These are phyloP conservation scores for Mucor ambiguus DNA, from an alignment of 371 early-diverging fungal species.

Conservation along the genomic window DNA sequence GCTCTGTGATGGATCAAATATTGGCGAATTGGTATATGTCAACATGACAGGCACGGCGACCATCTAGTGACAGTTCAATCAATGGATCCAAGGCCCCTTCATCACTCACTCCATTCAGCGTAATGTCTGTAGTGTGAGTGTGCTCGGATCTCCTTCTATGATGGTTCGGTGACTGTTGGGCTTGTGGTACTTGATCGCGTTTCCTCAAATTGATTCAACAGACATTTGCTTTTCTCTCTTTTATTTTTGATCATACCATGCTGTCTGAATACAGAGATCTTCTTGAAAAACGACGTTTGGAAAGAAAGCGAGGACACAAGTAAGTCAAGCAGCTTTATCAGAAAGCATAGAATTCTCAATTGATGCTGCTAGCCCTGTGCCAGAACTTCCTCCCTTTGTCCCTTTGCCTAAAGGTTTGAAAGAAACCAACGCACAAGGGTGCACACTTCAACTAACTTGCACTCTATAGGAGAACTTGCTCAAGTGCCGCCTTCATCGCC, in stretches of 20 bases:
- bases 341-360: neutral
- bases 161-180: neutral
- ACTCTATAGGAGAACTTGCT: neutral
- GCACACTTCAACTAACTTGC: neutral
- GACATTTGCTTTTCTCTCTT: neutral
- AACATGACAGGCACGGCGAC: no score
- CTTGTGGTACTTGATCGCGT: neutral
- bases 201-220: neutral
- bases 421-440: neutral
- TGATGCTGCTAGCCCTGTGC: neutral
- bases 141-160: neutral
- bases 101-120: no score
- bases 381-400: neutral
- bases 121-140: no score
- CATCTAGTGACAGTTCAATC: no score
- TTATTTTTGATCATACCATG: neutral
- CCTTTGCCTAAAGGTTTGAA: neutral
- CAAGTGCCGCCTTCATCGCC: neutral
- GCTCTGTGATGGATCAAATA: no score
- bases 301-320: neutral
- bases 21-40: no score
- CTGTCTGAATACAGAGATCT: neutral
- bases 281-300: neutral
- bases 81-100: no score
- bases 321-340: neutral